Percentiles rank a stretch among this genome's conserved stretches.
Conservation (phyloP, 441 rosid genomes). For the Melastoma candidum region DNA sequence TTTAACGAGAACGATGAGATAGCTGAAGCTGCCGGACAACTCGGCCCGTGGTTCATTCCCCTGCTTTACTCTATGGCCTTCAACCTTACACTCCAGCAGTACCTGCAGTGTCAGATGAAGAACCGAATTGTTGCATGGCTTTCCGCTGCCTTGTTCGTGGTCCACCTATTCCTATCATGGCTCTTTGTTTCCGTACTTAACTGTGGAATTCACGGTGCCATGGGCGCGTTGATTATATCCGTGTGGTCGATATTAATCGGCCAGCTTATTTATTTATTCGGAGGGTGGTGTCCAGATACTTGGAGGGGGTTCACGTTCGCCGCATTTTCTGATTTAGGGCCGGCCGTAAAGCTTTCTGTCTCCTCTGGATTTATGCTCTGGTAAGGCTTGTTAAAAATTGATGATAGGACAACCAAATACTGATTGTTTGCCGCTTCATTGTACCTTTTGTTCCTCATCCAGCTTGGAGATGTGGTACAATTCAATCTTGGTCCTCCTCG, state of each 20-base stretch:
- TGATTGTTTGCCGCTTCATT: no score
- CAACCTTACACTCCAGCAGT: slow-evolving; percentile 25
- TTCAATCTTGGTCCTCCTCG: no score
- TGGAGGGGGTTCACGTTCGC: slow-evolving; percentile 15
- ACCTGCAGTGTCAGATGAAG: slow-evolving; percentile 38
- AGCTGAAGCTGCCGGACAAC: slow-evolving; percentile 31
- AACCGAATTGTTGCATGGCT: slow-evolving; percentile 39
- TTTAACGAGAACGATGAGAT: slow-evolving; percentile 43
- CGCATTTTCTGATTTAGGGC: slow-evolving; percentile 12
- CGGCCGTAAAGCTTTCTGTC: slow-evolving; percentile 14
- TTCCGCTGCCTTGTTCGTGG: slow-evolving; percentile 21
- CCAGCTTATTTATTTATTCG: slow-evolving; percentile 11
- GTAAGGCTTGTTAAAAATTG: slow-evolving; percentile 5
- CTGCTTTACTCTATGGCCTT: slow-evolving; percentile 24
- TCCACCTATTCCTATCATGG: slow-evolving; percentile 42
- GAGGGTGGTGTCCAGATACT: slow-evolving; percentile 18
- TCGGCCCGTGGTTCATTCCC: slow-evolving; percentile 47
- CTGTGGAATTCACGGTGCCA: slow-evolving; percentile 10
- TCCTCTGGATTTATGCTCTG: slow-evolving; percentile 17
- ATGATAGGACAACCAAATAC: background rate
- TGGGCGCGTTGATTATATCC: slow-evolving; percentile 11
- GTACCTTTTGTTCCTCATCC: no score
- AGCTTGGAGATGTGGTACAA: no score
- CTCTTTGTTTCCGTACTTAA: slow-evolving; percentile 21
- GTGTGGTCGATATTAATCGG: slow-evolving; percentile 4